Base-by-base conservation (phyloP, 164 flowering plant genomes). In the Liquidambar formosana region DNA sequence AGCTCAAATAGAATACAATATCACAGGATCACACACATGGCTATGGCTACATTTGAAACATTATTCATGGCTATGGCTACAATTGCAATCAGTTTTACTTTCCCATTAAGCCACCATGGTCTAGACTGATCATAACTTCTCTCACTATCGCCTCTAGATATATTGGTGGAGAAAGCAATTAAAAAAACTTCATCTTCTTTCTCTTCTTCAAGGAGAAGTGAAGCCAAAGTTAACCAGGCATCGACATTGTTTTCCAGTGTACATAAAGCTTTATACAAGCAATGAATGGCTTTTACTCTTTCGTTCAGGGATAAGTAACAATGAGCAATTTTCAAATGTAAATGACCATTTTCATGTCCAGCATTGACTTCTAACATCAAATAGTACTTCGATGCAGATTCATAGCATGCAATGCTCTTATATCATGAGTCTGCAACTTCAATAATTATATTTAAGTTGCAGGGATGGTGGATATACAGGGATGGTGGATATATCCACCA, bases 1-100 rank as follows among this genome's bases (percentile, higher is more conserved):
- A 72, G 95, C 95, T 71, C 87, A 89, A 76, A 77, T 88, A 53
- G 87, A 92, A 62, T 85, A 78, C 71, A 83, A 81, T 70, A 83
- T 86, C 27, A 77, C 84, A 15, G n/a, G 91, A 88, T 80, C 88
- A 91, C 53, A 71, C 76, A 33, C 81, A 79, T 68, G 94, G 89
- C 4, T 88, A 83, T 77, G 89, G 86, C 44, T 83, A 64, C 72
- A 85, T 81, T 48, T 78, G 81, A 66, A 67, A 77, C 81, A 74
- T 84, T 65, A 89, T 91, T 70, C 83, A 78, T n/a, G n/a, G n/a
- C n/a, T n/a, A n/a, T n/a, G n/a, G n/a, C n/a, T n/a, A n/a, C n/a
- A n/a, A n/a, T n/a, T n/a, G n/a, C n/a, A n/a, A 8, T 47, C 56
- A 68, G 51, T 48, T 46, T 68, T 16, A 68, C 63, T 47, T 59